Base-by-base conservation (phyloP, 768 basidiomycete species). In the Lyophyllum semitale region DNA sequence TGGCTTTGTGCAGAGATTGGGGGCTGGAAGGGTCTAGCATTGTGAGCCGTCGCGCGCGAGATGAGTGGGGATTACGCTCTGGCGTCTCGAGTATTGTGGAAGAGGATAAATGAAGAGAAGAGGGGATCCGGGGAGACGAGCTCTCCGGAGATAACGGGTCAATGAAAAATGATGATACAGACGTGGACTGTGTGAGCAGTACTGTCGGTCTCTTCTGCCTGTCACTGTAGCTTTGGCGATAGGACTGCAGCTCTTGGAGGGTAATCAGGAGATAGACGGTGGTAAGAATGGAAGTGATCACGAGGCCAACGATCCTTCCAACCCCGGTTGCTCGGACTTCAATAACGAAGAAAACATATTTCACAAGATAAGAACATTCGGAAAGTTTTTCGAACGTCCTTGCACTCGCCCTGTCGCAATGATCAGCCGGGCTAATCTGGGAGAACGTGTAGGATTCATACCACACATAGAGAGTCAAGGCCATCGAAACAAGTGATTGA, bases 401-500 rank as follows among this genome's bases (percentile, higher is more conserved):
- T 35, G 67, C 68, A 8, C 46, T 68, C 22, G 61, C 55, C 74
- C 73, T 76, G 38, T 23, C 37, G 20, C 15, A n/a, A 22, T 8
- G 13, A 12, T 57, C 15, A 15, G 22, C 29, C 33, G n/a, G 20
- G 27, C 4, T 4, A 53, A 17, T n/a, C 15, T 13, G 2, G 7
- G 12, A 43, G 22, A 23, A 15, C 48, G 7, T 33, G 7, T 9
- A 17, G 4, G 18, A 49, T 38, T 26, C 67, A 26, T 57, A 74
- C 73, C 75, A 76, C 62, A 74, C 68, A 38, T 71, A 74, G 12
- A 75, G 42, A 0, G 77, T 77, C 41, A 75, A 58, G 8, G 61
- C 59, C 72, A 76, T 72, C 2, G 73, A 76, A 27, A 76, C 55
- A 4, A 75, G 48, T 2, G 74, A 72, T 54, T 78, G 77, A 8